Percentiles rank a stretch among this genome's conserved stretches.
phyloP scores from a whole-genome alignment of 2,329 filamentous ascomycete species.

The Amphichorda felina region DNA sequence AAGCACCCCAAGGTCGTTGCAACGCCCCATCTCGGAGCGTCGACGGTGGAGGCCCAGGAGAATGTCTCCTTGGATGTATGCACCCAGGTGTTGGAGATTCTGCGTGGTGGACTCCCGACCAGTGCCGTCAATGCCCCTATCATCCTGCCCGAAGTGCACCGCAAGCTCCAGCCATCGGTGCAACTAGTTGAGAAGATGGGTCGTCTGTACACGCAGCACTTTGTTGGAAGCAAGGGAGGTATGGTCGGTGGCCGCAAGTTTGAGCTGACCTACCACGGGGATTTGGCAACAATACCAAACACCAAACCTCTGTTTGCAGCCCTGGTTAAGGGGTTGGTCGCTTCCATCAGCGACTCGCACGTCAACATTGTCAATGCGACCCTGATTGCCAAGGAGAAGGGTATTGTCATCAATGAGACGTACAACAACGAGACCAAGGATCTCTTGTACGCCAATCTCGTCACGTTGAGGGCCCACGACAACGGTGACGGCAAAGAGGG shows the following conservation, averaged over 20 bases:
- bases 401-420: slow-evolving; percentile 66
- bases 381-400: slow-evolving; percentile 63
- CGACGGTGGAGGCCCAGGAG: slow-evolving; percentile 72
- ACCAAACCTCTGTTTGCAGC: slow-evolving; percentile 72
- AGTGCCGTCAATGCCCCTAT: slow-evolving; percentile 72
- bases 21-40: slow-evolving; percentile 71
- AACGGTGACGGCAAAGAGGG: slow-evolving; percentile 10
- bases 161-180: slow-evolving; percentile 67
- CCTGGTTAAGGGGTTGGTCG: slow-evolving; percentile 63
- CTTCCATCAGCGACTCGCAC: slow-evolving; percentile 54
- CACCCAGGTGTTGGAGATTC: slow-evolving; percentile 63
- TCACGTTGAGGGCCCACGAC: slow-evolving; percentile 50
- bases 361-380: slow-evolving; percentile 78
- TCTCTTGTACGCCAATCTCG: slow-evolving; percentile 55
- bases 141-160: slow-evolving; percentile 70
- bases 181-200: slow-evolving; percentile 70
- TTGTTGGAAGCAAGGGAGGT: slow-evolving; percentile 27
- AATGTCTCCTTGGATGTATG: slow-evolving; percentile 78
- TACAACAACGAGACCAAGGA: slow-evolving; percentile 46
- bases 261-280: slow-evolving; percentile 67
- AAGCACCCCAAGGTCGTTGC: slow-evolving; percentile 61
- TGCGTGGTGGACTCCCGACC: slow-evolving; percentile 61
- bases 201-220: slow-evolving; percentile 69
- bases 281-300: slow-evolving; percentile 57
- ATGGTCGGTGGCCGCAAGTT: slow-evolving; percentile 53